These are phyloP conservation scores for Trichoderma sp. DNA, from an alignment of 2,329 filamentous ascomycete species.

Conservation along the genomic window DNA sequence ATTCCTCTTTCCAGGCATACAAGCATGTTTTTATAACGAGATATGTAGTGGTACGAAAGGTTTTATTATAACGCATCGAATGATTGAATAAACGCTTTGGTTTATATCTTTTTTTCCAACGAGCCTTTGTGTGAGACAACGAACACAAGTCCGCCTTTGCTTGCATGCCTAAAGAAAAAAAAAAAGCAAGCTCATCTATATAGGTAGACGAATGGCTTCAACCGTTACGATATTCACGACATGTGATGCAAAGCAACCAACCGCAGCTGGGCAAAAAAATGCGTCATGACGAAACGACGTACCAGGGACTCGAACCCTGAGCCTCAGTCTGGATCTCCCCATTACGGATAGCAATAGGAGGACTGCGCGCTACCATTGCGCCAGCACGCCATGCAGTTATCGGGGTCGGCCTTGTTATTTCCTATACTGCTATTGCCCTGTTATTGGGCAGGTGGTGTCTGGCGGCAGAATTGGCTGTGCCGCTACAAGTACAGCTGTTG, in stretches of 20 bases:
- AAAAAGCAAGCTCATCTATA: too few relatives aligned
- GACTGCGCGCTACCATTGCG: constrained; percentile 28
- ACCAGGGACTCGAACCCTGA: constrained; percentile 28
- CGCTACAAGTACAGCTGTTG: not conserved
- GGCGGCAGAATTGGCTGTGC: not conserved
- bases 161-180: not conserved
- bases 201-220: not conserved
- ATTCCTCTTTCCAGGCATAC: not conserved
- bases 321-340: constrained; percentile 25
- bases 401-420: not conserved
- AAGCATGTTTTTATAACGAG: not conserved
- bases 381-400: constrained; percentile 26
- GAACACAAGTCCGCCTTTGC: not conserved
- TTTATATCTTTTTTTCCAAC: not conserved
- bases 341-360: constrained; percentile 24
- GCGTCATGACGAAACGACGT: constrained; percentile 14
- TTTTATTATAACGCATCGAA: not conserved
- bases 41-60: not conserved
- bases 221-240: too few relatives aligned
- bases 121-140: not conserved
- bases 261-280: not conserved
- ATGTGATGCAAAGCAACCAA: not conserved
- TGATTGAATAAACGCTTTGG: not conserved
- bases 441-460: constrained; percentile 4
- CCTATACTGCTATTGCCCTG: not conserved